phyloP scores from a whole-genome alignment of 257 asterid species.

The Schizonepeta tenuifolia region DNA sequence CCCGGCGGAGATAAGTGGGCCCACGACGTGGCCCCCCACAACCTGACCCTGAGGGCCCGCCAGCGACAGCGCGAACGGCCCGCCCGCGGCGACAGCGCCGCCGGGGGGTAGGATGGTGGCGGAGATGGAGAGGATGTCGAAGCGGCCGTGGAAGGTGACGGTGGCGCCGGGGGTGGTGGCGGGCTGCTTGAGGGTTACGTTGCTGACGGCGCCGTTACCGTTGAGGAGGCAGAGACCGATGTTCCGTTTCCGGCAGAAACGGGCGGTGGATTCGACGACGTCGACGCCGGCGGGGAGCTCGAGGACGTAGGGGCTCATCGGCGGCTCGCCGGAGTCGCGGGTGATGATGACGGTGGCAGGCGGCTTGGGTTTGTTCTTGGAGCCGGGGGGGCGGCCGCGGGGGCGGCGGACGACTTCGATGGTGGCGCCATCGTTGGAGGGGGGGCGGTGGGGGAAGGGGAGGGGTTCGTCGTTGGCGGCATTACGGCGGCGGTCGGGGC shows the following conservation, averaged over 20 bases:
- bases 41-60: slow-evolving; percentile 91
- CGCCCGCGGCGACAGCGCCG: slow-evolving; percentile 30
- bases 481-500: slow-evolving; percentile 22
- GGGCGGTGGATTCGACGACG: slow-evolving; percentile 45
- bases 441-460: slow-evolving; percentile 25
- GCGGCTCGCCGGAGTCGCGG: slow-evolving; percentile 47
- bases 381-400: slow-evolving; percentile 81
- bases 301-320: slow-evolving; percentile 75
- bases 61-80: slow-evolving; percentile 54
- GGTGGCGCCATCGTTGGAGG: slow-evolving; percentile 61
- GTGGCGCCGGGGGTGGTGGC: slow-evolving; percentile 65
- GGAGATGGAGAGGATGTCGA: slow-evolving; percentile 71
- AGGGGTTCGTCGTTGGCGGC: slow-evolving; percentile 16
- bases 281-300: slow-evolving; percentile 67
- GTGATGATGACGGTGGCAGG: slow-evolving; percentile 50
- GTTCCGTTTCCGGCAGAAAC: slow-evolving; percentile 53
- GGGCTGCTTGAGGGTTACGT: slow-evolving; percentile 71
- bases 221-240: slow-evolving; percentile 60
- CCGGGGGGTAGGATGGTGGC: slow-evolving; percentile 57
- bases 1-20: slow-evolving; percentile 65
- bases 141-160: slow-evolving; percentile 77
- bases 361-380: slow-evolving; percentile 73
- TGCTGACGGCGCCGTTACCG: slow-evolving; percentile 60
- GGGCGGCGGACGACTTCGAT: slow-evolving; percentile 83
- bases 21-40: slow-evolving; percentile 75